Percentiles rank a stretch among this genome's conserved stretches.
These are phyloP conservation scores for Catharanthus roseus DNA, from an alignment of 257 asterid genomes.

Conservation along the genomic window DNA sequence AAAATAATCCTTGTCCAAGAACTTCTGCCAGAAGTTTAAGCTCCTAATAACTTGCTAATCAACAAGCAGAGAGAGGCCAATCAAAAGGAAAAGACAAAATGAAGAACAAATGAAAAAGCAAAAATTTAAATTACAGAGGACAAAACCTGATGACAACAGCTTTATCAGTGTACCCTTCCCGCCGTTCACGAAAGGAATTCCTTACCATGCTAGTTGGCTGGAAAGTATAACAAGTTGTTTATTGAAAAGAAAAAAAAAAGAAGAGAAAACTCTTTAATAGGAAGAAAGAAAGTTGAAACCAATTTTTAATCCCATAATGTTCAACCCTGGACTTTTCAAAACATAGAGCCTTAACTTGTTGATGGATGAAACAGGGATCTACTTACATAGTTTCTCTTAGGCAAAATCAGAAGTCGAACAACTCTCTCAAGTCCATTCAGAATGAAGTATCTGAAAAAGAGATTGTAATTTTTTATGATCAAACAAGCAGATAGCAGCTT, in stretches of 20 bases:
- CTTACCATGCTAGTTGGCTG: constrained; percentile 88
- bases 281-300: not conserved
- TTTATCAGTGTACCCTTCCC: constrained; percentile 92
- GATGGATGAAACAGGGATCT: constrained; percentile 13
- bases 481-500: not conserved
- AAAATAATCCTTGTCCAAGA: not conserved
- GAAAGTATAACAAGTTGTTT: constrained; percentile 17
- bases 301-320: constrained; percentile 6
- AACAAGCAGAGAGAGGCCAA: not conserved
- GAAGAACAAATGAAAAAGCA: not conserved
- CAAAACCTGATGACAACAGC: constrained; percentile 85
- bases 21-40: not conserved
- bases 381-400: constrained; percentile 87
- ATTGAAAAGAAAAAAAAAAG: not conserved
- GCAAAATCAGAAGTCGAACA: constrained; percentile 72
- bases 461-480: constrained; percentile 4
- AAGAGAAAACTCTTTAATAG: not conserved
- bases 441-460: constrained; percentile 69
- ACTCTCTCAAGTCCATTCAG: constrained; percentile 96
- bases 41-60: not conserved
- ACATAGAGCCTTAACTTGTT: constrained; percentile 9
- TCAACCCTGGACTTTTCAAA: not conserved
- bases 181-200: constrained; percentile 75
- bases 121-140: constrained; percentile 4
- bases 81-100: not conserved